Percentiles rank a stretch among this genome's conserved stretches.
These are phyloP conservation scores for Plicaturopsis crispa DNA, from an alignment of 768 basidiomycete species.

Conservation along the genomic window DNA sequence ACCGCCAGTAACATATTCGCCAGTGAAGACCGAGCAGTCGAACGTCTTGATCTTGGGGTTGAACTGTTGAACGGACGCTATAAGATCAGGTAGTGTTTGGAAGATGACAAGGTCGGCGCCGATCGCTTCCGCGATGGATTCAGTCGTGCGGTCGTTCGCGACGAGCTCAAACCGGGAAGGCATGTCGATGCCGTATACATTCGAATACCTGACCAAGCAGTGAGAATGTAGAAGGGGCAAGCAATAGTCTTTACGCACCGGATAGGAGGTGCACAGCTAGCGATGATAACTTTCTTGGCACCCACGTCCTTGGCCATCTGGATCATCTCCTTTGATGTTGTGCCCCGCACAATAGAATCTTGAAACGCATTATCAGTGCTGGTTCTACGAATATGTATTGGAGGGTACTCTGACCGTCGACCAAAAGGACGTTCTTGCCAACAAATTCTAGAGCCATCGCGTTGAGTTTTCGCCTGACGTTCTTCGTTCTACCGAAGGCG, in stretches of 20 bases:
- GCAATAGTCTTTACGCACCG: conserved; percentile 36
- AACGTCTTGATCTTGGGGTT: conserved; percentile 72
- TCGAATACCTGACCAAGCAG: conserved; percentile 52
- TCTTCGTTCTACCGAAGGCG: conserved; percentile 62
- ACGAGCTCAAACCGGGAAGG: conserved; percentile 92
- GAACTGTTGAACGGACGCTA: conserved; percentile 77
- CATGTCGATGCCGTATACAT: conserved; percentile 99
- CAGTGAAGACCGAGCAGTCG: conserved; percentile 97
- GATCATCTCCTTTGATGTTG: conserved; percentile 96
- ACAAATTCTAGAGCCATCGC: conserved; percentile 98
- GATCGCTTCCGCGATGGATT: conserved; percentile 71
- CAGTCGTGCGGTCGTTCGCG: conserved; percentile 66
- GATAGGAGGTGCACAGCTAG: conserved; percentile 96
- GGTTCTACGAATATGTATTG: background rate
- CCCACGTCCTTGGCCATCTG: conserved; percentile 99
- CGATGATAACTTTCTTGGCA: conserved; percentile 91
- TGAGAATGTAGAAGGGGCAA: background rate
- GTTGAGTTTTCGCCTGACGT: conserved; percentile 91
- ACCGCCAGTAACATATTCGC: conserved; percentile 92
- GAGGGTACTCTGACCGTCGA: conserved; percentile 65
- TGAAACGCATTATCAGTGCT: too few species aligned
- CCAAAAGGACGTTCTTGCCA: conserved; percentile 87
- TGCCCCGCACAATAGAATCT: conserved; percentile 99
- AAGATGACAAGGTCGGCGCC: conserved; percentile 95
- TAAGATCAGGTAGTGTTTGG: conserved; percentile 86